Evolutionary conservation across 345 rosid genomes (phyloP).

Genomic region (Citrus reticulata): DNA sequence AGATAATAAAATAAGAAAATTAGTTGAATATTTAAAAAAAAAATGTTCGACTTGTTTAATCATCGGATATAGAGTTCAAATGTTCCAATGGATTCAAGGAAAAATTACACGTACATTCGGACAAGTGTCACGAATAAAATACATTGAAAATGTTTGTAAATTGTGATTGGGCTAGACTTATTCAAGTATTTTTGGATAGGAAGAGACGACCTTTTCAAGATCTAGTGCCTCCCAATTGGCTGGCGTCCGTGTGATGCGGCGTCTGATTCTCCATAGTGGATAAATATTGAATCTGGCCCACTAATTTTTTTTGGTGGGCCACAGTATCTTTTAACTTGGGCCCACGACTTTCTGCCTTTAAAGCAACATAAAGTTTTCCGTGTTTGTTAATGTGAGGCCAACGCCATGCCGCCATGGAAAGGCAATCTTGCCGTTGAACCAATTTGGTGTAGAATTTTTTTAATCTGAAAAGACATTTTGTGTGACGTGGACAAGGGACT

Average conservation of each 20-base stretch:
- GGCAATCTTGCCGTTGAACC: background rate
- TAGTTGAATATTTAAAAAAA: background rate
- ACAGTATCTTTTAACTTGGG: background rate
- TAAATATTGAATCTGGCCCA: conserved; percentile 9
- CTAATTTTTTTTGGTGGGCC: background rate
- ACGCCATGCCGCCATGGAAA: no score
- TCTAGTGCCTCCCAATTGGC: background rate
- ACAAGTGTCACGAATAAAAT: background rate
- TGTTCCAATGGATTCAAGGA: background rate
- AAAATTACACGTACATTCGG: background rate
- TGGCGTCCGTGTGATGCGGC: background rate
- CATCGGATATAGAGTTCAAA: background rate
- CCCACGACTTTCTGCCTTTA: conserved; percentile 7
- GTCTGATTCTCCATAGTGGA: conserved; percentile 4
- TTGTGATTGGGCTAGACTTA: background rate
- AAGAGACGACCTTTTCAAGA: background rate
- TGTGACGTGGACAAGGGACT: background rate
- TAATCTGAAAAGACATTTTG: background rate
- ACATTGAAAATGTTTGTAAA: background rate
- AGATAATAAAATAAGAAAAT: background rate
- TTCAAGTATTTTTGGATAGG: background rate
- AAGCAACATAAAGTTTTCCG: background rate
- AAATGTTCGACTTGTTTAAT: no score
- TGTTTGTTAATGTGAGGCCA: background rate
- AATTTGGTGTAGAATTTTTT: background rate